These are phyloP conservation scores for Sporothrix pseudoabietina DNA, from an alignment of 2,329 filamentous ascomycete genomes.

Conservation along the genomic window DNA sequence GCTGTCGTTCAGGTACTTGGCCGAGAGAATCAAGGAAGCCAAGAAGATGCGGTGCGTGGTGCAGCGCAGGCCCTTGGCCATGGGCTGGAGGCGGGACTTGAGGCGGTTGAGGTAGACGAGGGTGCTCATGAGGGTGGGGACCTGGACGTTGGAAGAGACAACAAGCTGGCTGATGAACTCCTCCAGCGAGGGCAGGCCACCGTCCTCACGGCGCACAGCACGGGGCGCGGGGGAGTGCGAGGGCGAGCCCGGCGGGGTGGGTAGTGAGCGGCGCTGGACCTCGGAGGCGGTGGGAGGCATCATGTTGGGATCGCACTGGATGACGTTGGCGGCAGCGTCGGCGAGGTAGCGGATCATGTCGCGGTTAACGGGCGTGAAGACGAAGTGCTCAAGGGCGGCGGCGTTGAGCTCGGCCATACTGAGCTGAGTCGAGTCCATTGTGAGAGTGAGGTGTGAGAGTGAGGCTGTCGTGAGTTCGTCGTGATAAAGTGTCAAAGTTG, in stretches of 20 bases:
- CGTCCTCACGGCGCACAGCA: constrained; percentile 51
- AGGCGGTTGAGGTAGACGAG: constrained; percentile 90
- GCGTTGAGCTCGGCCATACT: constrained; percentile 64
- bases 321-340: constrained; percentile 72
- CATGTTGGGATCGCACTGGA: constrained; percentile 70
- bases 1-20: constrained; percentile 98
- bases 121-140: constrained; percentile 94
- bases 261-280: constrained; percentile 38
- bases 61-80: constrained; percentile 94
- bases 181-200: constrained; percentile 75
- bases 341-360: constrained; percentile 80
- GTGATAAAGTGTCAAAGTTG: not conserved
- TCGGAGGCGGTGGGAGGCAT: constrained; percentile 50
- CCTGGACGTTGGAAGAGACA: constrained; percentile 91
- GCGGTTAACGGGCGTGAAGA: constrained; percentile 72
- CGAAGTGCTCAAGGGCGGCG: constrained; percentile 75
- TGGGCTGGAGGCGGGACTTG: constrained; percentile 81
- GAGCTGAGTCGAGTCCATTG: constrained; percentile 54
- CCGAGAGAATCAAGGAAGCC: constrained; percentile 78
- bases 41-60: constrained; percentile 98
- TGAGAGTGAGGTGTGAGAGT: constrained; percentile 37
- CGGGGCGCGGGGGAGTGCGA: constrained; percentile 48
- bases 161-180: constrained; percentile 91
- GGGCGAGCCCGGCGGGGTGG: constrained; percentile 51
- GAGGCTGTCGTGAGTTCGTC: not conserved